Evolutionary conservation across 495 filamentous ascomycete species (phyloP).

Genomic region (Penicillium turbatum): DNA sequence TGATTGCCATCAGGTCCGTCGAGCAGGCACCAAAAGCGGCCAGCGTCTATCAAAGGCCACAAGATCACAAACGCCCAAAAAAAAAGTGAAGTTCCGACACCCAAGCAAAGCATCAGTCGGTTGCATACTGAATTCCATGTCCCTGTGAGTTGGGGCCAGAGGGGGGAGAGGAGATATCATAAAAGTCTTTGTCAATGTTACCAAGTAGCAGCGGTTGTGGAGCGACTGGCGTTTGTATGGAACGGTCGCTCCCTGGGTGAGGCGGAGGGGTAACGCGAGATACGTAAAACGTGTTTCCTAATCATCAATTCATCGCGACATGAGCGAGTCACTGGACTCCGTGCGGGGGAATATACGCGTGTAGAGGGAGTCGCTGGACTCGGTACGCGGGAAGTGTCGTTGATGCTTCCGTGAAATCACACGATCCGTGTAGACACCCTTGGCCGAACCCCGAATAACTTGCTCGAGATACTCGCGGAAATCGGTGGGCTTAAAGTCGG

Average conservation of each 20-base stretch:
- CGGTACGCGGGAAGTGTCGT: slow-evolving; percentile 41
- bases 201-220: slow-evolving; percentile 7
- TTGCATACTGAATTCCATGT: slow-evolving; percentile 12
- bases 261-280: slow-evolving; percentile 1
- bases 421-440: slow-evolving; percentile 45
- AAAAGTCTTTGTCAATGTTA: slow-evolving; percentile 12
- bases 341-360: slow-evolving; percentile 42
- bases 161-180: slow-evolving; percentile 7
- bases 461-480: slow-evolving; percentile 43
- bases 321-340: slow-evolving; percentile 44
- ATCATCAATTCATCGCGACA: slow-evolving; percentile 31
- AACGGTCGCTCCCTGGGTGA: slow-evolving; percentile 11
- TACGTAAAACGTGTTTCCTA: background rate
- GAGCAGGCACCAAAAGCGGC: slow-evolving; percentile 9
- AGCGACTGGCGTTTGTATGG: slow-evolving; percentile 11
- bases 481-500: slow-evolving; percentile 42
- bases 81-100: slow-evolving; percentile 4
- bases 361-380: slow-evolving; percentile 43
- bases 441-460: slow-evolving; percentile 38
- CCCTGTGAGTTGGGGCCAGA: slow-evolving; percentile 8
- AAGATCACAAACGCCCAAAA: slow-evolving; percentile 23
- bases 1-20: slow-evolving; percentile 18
- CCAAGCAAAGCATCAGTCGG: slow-evolving; percentile 9
- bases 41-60: slow-evolving; percentile 19
- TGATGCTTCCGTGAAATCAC: slow-evolving; percentile 42